Evolutionary conservation across 805 yeast genomes (phyloP), one percentile per base, ranked within the genome.

Genomic region (Pichia ethanolica): DNA sequence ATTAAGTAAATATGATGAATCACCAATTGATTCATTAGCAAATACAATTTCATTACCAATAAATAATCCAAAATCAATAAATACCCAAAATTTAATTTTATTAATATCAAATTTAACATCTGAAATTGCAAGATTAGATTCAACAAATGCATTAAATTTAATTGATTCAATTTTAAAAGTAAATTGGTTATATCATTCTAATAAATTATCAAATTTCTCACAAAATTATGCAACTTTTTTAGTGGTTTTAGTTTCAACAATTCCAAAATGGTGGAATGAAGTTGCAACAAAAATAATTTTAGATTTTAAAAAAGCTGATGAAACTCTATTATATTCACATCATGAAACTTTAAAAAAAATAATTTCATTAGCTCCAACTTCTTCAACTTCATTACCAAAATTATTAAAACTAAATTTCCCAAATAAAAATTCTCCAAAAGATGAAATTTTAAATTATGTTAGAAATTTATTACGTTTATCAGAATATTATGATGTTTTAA

Each of bases 191-290:
- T 45, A 53, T 32, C 53, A 51, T 41, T 38, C 53, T 7, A 70
- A 66, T 26, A 57, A 74, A 35, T 48, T 58, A 38, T 49, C 44
- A 9, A 54, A 59, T 13, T 77, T 82, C 56, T 66, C 78, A 28
- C 69, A 72, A 44, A 69, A 73, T 43, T 89, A 86, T 65, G 75
- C 83, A 43, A 82, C 80, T 41, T 93, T 93, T 64, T 68, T 88
- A 42, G 75, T 81, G 42, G 86, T 90, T 30, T 73, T 91, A 47
- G 86, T 90, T 37, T 84, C 95, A 4, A 85, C 91, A 42, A 74
- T 83, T 52, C 98, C 98, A 7, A 87, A 82, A 64, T 91, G 95
- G 87, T 82, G 93, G 79, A 77, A 79, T 54, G 95, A 87, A 51
- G 87, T 91, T n/a, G 81, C 86, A 25, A 71, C 74, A 52, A 76